phyloP scores from a whole-genome alignment of 129 eudicot species.

The Flaveria trinervia region DNA sequence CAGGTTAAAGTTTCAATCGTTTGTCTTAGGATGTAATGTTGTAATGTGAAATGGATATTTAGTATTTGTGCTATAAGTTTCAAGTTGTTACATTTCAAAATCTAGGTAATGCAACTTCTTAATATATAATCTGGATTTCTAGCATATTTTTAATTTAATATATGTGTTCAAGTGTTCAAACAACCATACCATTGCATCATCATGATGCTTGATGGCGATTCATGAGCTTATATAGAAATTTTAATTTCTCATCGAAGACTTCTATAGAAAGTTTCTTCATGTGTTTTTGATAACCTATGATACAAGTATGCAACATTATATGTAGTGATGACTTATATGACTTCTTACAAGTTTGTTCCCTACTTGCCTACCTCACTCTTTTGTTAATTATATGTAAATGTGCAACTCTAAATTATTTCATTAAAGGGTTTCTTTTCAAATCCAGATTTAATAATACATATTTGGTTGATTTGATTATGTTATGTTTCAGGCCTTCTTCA shows the following conservation, averaged over 20 bases:
- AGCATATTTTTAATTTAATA: neutral
- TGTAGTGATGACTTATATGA: conserved; percentile 74
- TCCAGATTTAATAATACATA: too few species aligned
- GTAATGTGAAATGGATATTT: neutral
- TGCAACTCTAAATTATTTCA: too few species aligned
- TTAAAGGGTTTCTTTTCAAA: too few species aligned
- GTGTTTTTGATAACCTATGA: neutral
- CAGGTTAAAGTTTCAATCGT: too few species aligned
- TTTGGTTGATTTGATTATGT: too few species aligned
- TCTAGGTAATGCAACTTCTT: too few species aligned
- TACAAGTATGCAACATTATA: neutral
- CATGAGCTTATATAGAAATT: neutral
- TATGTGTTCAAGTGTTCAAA: neutral
- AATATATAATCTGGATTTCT: too few species aligned
- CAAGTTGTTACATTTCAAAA: neutral
- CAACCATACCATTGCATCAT: conserved; percentile 4
- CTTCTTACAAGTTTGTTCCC: conserved; percentile 68
- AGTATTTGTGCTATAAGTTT: neutral
- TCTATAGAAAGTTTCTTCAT: neutral
- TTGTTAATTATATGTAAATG: neutral
- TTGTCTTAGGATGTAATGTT: too few species aligned
- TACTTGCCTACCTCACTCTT: neutral
- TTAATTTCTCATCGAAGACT: neutral
- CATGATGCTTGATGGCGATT: conserved; percentile 6
- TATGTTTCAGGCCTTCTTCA: too few species aligned